A percentile compares a stretch with the other conserved stretches of the same genome.
Evolutionary conservation across 805 yeast species (phyloP).

Genomic region (Cyberlindnera mississippiensis): DNA sequence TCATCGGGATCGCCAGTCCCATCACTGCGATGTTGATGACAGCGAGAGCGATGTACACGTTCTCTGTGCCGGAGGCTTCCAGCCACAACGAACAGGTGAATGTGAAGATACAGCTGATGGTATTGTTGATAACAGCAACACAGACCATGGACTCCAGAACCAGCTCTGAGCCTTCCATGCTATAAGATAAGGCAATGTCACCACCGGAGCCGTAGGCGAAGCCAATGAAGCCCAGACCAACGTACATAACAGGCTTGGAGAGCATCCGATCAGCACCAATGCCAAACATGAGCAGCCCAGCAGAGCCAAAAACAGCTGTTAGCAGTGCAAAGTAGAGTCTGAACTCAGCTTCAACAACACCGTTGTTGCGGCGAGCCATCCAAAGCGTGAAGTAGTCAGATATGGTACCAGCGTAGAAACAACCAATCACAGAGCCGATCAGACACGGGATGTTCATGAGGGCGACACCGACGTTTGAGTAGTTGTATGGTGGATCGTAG

Average conservation of each 20-base stretch:
- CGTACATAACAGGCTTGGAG: slow-evolving; percentile 51
- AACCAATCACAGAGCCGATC: slow-evolving; percentile 63
- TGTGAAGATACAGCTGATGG: slow-evolving; percentile 62
- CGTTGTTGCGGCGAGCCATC: slow-evolving; percentile 57
- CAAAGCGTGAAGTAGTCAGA: slow-evolving; percentile 58
- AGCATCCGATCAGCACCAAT: slow-evolving; percentile 56
- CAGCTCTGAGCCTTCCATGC: slow-evolving; percentile 70
- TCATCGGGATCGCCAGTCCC: slow-evolving; percentile 53
- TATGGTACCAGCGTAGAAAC: slow-evolving; percentile 57
- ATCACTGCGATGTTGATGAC: slow-evolving; percentile 56
- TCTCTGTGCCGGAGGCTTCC: slow-evolving; percentile 50
- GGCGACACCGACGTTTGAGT: slow-evolving; percentile 63
- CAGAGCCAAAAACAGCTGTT: slow-evolving; percentile 55
- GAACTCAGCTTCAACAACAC: slow-evolving; percentile 62
- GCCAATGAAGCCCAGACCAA: slow-evolving; percentile 62
- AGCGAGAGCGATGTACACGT: slow-evolving; percentile 59
- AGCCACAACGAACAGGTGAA: slow-evolving; percentile 62
- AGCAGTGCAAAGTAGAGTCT: slow-evolving; percentile 54
- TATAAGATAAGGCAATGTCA: slow-evolving; percentile 63
- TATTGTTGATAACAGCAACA: slow-evolving; percentile 58
- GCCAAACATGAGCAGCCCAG: slow-evolving; percentile 62
- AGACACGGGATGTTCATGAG: slow-evolving; percentile 71
- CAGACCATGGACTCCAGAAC: slow-evolving; percentile 71
- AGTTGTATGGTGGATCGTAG: slow-evolving; percentile 63
- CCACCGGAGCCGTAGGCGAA: slow-evolving; percentile 70